These are phyloP conservation scores for Chytriomyces sp. DNA, from an alignment of 192 early-diverging fungal genomes.

Conservation along the genomic window DNA sequence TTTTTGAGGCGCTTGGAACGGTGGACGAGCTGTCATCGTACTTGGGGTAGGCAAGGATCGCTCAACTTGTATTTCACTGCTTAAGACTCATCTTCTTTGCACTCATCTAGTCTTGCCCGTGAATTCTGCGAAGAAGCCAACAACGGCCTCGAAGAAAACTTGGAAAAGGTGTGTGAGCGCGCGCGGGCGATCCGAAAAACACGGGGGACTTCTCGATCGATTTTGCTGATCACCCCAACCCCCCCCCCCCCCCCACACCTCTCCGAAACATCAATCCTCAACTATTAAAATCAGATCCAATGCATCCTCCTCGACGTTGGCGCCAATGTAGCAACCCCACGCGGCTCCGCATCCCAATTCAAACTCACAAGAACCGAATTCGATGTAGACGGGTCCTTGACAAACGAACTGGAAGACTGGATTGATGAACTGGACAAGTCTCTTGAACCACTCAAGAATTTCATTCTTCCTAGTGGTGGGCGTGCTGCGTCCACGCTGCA, in stretches of 20 bases:
- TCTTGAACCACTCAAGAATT: slow-evolving; percentile 78
- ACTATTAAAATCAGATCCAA: slow-evolving; percentile 82
- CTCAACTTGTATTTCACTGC: background rate
- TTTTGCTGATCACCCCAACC: slow-evolving; percentile 10
- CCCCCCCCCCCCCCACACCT: slow-evolving; percentile 35
- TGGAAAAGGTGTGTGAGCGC: slow-evolving; percentile 63
- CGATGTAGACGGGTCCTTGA: slow-evolving; percentile 69
- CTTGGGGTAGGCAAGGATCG: no score
- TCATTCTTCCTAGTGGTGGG: slow-evolving; percentile 89
- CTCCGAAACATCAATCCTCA: no score
- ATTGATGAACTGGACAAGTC: slow-evolving; percentile 76
- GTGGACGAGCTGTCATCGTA: slow-evolving; percentile 84
- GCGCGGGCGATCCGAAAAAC: background rate
- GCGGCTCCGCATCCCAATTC: slow-evolving; percentile 59
- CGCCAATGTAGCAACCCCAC: slow-evolving; percentile 89
- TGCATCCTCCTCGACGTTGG: slow-evolving; percentile 88
- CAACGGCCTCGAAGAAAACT: slow-evolving; percentile 54
- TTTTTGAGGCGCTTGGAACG: slow-evolving; percentile 91
- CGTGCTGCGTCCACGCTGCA: slow-evolving; percentile 80
- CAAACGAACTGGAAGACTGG: slow-evolving; percentile 76
- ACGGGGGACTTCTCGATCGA: background rate
- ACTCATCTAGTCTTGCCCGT: slow-evolving; percentile 53
- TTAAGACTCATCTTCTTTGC: slow-evolving; percentile 24
- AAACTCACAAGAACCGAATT: slow-evolving; percentile 74
- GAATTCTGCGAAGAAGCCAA: slow-evolving; percentile 61